phyloP scores from a whole-genome alignment of 148 eudicot species.

The Amaranthus palmeri region DNA sequence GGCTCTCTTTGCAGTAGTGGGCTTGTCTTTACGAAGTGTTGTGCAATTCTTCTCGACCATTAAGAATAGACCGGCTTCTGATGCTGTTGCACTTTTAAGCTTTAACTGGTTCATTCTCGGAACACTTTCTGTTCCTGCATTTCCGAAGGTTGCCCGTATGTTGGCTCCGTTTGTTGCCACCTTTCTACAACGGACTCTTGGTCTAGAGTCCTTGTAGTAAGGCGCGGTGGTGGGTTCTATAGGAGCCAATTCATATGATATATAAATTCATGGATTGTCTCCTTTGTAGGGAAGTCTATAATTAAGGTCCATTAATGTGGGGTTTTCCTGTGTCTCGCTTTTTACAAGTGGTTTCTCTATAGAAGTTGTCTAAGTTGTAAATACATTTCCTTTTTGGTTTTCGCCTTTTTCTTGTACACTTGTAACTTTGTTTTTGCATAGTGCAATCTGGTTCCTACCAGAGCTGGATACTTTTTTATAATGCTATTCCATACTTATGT shows the following conservation, averaged over 20 bases:
- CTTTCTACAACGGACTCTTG: slow-evolving; percentile 17
- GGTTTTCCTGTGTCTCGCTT: neutral
- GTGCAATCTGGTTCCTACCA: no score
- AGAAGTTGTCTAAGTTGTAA: neutral
- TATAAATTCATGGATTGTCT: neutral
- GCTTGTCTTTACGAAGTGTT: slow-evolving; percentile 63
- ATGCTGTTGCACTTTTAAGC: slow-evolving; percentile 69
- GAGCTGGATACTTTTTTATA: no score
- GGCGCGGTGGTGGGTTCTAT: neutral
- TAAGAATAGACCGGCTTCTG: slow-evolving; percentile 49
- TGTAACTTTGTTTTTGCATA: no score
- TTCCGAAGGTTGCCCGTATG: slow-evolving; percentile 48
- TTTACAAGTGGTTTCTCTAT: neutral
- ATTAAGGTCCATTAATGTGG: neutral
- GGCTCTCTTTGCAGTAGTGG: slow-evolving; percentile 70
- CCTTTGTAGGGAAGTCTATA: neutral
- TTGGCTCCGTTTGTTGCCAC: slow-evolving; percentile 28
- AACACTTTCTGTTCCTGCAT: slow-evolving; percentile 53
- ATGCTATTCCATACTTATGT: no score
- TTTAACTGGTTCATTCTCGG: slow-evolving; percentile 89
- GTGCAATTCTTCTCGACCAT: slow-evolving; percentile 50
- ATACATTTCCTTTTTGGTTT: neutral
- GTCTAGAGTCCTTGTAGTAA: neutral
- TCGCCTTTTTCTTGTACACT: neutral
- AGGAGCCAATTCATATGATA: neutral